These are phyloP conservation scores for Aspergillaceae sp. DNA, from an alignment of 2,329 filamentous ascomycete genomes.

Conservation along the genomic window DNA sequence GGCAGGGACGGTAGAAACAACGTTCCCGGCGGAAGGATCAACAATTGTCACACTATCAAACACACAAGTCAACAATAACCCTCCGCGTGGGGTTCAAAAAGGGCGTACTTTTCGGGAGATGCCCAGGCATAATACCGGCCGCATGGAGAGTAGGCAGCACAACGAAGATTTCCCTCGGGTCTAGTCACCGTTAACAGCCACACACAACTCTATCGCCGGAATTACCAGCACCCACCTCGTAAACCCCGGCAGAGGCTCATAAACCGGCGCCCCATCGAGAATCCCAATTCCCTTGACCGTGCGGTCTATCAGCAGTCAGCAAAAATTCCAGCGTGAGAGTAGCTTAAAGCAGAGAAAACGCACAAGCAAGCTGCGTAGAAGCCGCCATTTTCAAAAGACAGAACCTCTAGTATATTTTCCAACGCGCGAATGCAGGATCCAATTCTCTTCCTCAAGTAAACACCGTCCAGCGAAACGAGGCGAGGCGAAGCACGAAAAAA, in stretches of 20 bases:
- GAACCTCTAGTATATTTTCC: background rate
- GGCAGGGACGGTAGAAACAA: conserved; percentile 66
- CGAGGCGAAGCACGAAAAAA: background rate
- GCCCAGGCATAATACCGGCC: conserved; percentile 96
- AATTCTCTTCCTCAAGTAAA: too few relatives aligned
- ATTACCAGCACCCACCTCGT: conserved; percentile 34
- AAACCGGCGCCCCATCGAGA: conserved; percentile 82
- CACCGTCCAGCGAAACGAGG: too few relatives aligned
- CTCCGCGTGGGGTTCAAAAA: background rate
- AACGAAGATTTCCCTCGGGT: conserved; percentile 89
- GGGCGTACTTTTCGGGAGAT: conserved; percentile 60
- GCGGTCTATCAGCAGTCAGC: conserved; percentile 52
- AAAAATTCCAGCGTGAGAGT: conserved; percentile 1
- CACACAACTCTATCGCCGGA: background rate
- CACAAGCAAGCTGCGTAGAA: conserved; percentile 87
- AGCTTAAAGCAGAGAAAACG: conserved; percentile 20
- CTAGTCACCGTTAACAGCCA: conserved; percentile 35
- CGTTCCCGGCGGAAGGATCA: conserved; percentile 66
- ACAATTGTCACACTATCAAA: conserved; percentile 63
- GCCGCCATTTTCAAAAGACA: conserved; percentile 56
- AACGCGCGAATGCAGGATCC: background rate
- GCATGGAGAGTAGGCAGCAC: conserved; percentile 90
- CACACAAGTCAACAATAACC: background rate
- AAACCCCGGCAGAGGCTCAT: conserved; percentile 77
- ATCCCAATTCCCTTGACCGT: conserved; percentile 94